A percentile compares a stretch with the other conserved stretches of the same genome.
These are phyloP conservation scores for Ambrosia trifida DNA, from an alignment of 129 eudicot species.

Conservation along the genomic window DNA sequence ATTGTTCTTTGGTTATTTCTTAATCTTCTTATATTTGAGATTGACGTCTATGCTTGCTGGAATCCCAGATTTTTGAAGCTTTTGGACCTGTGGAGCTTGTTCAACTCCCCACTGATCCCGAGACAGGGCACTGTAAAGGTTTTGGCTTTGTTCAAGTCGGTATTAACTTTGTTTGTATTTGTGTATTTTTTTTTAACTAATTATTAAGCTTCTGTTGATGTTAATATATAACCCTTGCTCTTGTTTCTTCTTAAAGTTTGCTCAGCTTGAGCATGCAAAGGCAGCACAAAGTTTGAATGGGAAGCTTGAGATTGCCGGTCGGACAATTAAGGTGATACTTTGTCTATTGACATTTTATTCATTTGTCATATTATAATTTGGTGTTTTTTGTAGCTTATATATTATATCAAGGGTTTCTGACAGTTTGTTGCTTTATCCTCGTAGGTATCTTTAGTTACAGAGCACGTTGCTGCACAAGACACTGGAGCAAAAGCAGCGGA, in stretches of 20 bases:
- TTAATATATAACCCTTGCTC: neutral
- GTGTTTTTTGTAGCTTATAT: neutral
- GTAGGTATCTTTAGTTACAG: conserved; percentile 61
- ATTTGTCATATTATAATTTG: neutral
- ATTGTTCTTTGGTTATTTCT: neutral
- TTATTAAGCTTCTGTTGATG: neutral
- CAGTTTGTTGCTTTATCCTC: neutral
- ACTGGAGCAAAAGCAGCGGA: conserved; percentile 94
- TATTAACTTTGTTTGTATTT: conserved; percentile 14
- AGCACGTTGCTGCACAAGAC: conserved; percentile 84
- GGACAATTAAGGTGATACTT: conserved; percentile 70
- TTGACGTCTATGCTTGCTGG: neutral
- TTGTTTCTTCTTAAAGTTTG: conserved; percentile 43
- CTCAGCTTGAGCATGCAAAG: conserved; percentile 83
- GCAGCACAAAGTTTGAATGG: conserved; percentile 90
- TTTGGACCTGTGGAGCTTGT: conserved; percentile 95
- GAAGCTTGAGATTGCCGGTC: conserved; percentile 84
- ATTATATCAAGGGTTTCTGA: neutral
- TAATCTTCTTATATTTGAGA: neutral
- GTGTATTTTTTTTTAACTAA: neutral
- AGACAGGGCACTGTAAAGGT: conserved; percentile 93
- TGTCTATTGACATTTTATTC: neutral
- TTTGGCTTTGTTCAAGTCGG: conserved; percentile 89
- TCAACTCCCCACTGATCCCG: conserved; percentile 84
- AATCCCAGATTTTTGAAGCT: conserved; percentile 73